A percentile compares a stretch with the other conserved stretches of the same genome.
Evolutionary conservation across 805 yeast genomes (phyloP).

Genomic region (Metschnikowia cubensis): DNA sequence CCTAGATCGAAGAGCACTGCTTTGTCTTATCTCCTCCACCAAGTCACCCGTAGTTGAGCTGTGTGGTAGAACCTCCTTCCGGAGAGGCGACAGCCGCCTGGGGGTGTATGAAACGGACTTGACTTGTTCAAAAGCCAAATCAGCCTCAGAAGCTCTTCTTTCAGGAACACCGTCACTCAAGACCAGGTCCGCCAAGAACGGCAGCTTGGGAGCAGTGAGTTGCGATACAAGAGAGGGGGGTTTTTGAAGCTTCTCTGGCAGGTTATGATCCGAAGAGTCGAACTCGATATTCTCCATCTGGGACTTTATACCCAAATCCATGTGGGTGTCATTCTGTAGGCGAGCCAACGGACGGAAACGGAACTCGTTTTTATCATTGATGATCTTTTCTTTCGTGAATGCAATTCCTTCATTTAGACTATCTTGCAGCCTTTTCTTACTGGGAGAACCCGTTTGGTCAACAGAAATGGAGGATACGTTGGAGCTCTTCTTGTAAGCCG

Average conservation of each 20-base stretch:
- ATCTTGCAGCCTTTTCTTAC: neutral
- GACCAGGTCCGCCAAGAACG: neutral
- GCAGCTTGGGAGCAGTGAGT: neutral
- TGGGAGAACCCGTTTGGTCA: neutral
- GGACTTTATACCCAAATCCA: neutral
- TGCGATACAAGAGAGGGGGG: neutral
- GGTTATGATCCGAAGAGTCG: conserved; percentile 23
- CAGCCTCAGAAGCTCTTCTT: neutral
- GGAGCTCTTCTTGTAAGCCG: neutral
- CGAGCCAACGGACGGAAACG: conserved; percentile 19
- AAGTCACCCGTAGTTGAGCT: conserved; percentile 8
- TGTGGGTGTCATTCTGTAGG: neutral
- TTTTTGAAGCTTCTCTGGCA: conserved; percentile 8
- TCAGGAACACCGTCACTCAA: neutral
- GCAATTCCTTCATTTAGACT: neutral
- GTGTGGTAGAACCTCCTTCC: conserved; percentile 7
- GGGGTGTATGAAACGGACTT: conserved; percentile 8
- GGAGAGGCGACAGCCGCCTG: conserved; percentile 15
- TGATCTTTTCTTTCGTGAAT: conserved; percentile 17
- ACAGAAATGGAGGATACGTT: neutral
- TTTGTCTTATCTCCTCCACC: conserved; percentile 12
- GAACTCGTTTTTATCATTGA: conserved; percentile 24
- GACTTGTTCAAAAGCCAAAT: neutral
- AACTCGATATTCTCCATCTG: conserved; percentile 20
- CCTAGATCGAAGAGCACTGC: conserved; percentile 12